phyloP scores from a whole-genome alignment of 257 asterid species.

The Avicennia marina region DNA sequence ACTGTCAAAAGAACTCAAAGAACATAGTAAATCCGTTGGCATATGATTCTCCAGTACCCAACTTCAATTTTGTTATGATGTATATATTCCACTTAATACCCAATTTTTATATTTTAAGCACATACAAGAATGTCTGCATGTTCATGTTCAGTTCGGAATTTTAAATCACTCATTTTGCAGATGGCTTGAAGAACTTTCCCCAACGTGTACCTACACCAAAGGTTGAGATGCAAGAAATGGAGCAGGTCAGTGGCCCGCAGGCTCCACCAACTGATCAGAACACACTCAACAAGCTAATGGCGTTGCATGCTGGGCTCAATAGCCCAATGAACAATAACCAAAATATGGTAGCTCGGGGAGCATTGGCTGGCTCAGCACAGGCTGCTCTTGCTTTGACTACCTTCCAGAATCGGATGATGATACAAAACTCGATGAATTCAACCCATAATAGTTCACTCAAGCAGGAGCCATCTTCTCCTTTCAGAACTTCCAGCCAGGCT shows the following conservation, averaged over 20 bases:
- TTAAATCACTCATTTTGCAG: too few relatives aligned
- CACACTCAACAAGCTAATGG: constrained; percentile 52
- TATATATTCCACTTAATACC: too few relatives aligned
- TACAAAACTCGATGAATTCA: constrained; percentile 74
- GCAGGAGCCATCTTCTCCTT: constrained; percentile 63
- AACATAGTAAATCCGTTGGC: too few relatives aligned
- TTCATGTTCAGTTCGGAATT: too few relatives aligned
- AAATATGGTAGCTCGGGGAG: constrained; percentile 46
- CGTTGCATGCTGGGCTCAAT: constrained; percentile 51
- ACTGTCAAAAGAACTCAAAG: too few relatives aligned
- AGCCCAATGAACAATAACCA: constrained; percentile 49
- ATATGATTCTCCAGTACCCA: too few relatives aligned
- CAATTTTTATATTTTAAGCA: too few relatives aligned
- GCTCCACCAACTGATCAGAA: constrained; percentile 51
- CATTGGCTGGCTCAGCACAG: constrained; percentile 67
- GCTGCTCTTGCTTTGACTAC: constrained; percentile 57
- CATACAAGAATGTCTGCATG: too few relatives aligned
- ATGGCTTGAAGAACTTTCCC: constrained; percentile 69
- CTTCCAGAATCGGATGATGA: constrained; percentile 63
- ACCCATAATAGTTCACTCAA: too few relatives aligned
- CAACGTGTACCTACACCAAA: constrained; percentile 42
- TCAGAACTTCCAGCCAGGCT: constrained; percentile 35
- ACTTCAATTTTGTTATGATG: too few relatives aligned
- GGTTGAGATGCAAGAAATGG: constrained; percentile 46
- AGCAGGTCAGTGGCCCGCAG: constrained; percentile 46